Conservation (phyloP, 768 basidiomycete genomes). For the Podaxis pistillaris region DNA sequence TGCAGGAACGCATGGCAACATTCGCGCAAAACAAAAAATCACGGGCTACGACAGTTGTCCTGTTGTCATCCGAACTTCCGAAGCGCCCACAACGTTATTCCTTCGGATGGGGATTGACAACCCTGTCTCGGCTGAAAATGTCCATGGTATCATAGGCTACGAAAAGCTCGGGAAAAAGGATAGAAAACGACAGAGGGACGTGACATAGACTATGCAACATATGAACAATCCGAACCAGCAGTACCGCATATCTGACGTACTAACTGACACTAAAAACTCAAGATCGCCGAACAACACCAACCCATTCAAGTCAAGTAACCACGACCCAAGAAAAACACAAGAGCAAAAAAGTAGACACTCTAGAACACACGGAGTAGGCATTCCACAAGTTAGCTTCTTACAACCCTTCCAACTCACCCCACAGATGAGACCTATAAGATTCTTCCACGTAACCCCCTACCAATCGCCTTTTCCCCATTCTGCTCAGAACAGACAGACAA, state of each 20-base stretch:
- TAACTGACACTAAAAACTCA: neutral
- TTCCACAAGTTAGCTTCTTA: neutral
- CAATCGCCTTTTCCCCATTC: neutral
- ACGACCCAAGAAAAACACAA: neutral
- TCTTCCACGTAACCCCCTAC: neutral
- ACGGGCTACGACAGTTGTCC: neutral
- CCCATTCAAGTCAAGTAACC: constrained; percentile 1
- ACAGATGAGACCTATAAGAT: neutral
- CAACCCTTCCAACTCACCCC: neutral
- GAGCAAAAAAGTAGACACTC: neutral
- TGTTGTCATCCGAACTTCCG: neutral
- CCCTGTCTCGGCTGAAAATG: neutral
- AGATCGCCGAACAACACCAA: constrained; percentile 1
- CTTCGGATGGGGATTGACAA: neutral
- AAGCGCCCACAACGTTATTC: neutral
- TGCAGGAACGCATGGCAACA: neutral
- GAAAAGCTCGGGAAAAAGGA: neutral
- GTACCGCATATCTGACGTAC: neutral
- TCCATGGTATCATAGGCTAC: constrained; percentile 1
- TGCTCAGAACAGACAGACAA: constrained; percentile 72
- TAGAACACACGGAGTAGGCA: neutral
- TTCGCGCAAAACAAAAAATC: neutral
- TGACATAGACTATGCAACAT: neutral
- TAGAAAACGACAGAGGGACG: neutral
- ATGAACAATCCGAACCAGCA: neutral